Evolutionary conservation across 2,329 filamentous ascomycete genomes (phyloP), one percentile per base, ranked within the genome.

Genomic region (Botrytis squamosa): DNA sequence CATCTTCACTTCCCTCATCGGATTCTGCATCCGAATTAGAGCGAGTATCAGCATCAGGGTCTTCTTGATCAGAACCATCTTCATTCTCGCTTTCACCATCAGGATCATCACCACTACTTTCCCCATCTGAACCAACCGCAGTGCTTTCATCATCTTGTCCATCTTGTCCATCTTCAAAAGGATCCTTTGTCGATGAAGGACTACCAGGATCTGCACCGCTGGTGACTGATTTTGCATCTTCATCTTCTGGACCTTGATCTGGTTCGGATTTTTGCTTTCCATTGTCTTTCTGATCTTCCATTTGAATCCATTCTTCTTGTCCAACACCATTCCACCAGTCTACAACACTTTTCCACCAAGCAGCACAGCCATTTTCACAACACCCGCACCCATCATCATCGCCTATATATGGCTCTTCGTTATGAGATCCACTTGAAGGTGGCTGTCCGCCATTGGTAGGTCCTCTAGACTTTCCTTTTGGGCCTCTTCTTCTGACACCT

Each of bases 251-350:
- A 22, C 12, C 33, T 42, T 22, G 25, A 20, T 25, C 14, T 12
- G 20, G 14, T 18, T 70, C 40, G 8, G 40, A 44, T 6, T 46
- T n/a, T 20, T 46, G 16, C 25, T 52, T 22, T 18, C 20, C 36
- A 9, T 52, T 29, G 12, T 25, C 16, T 25, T 71, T 38, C 22
- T 42, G 42, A 38, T 71, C 59, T 16, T 71, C 69, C 69, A 52
- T 65, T 10, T 33, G n/a, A 64, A 71, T 65, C 69, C 69, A 71
- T 29, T 71, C 57, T 38, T 65, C 59, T n/a, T n/a, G n/a, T 29
- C 44, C 42, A 64, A 38, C 44, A 9, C 46, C 69, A 22, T 71
- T 70, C 9, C 33, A 60, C 38, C 55, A 70, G 25, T 70, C 18
- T 12, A 44, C 22, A 25, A 44, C n/a, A 36, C 55, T 44, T 20